These are phyloP conservation scores for Cladophialophora exuberans DNA, from an alignment of 2,329 filamentous ascomycete species.

Conservation along the genomic window DNA sequence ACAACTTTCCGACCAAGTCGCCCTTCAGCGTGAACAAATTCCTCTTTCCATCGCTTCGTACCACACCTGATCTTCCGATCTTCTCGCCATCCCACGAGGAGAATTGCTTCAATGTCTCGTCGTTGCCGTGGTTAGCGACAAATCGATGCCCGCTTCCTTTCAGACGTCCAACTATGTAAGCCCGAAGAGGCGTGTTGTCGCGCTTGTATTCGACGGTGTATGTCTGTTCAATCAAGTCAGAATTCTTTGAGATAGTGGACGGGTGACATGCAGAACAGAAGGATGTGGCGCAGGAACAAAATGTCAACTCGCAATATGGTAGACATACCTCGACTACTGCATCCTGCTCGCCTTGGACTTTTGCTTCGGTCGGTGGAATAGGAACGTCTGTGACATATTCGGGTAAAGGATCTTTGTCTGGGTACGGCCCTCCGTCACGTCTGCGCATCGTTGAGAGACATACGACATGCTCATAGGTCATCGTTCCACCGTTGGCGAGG, in stretches of 20 bases:
- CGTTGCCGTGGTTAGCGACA: constrained; percentile 61
- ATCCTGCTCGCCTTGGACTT: constrained; percentile 51
- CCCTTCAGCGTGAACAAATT: constrained; percentile 44
- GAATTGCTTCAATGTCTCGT: constrained; percentile 51
- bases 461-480: constrained; percentile 68
- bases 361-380: constrained; percentile 45
- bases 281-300: background rate
- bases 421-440: constrained; percentile 48
- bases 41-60: constrained; percentile 42
- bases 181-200: constrained; percentile 52
- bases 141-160: constrained; percentile 53
- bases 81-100: constrained; percentile 49
- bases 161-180: constrained; percentile 58
- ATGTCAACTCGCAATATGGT: background rate
- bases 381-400: constrained; percentile 45
- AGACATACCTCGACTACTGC: constrained; percentile 56
- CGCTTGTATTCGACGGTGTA: constrained; percentile 64
- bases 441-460: constrained; percentile 56
- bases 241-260: no score
- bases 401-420: constrained; percentile 51
- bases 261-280: background rate
- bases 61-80: constrained; percentile 54
- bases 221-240: no score
- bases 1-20: constrained; percentile 22
- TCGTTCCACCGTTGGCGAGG: constrained; percentile 66